Evolutionary conservation across 2,329 filamentous ascomycete genomes (phyloP).

Genomic region (Myriosclerotinia duriaeana): DNA sequence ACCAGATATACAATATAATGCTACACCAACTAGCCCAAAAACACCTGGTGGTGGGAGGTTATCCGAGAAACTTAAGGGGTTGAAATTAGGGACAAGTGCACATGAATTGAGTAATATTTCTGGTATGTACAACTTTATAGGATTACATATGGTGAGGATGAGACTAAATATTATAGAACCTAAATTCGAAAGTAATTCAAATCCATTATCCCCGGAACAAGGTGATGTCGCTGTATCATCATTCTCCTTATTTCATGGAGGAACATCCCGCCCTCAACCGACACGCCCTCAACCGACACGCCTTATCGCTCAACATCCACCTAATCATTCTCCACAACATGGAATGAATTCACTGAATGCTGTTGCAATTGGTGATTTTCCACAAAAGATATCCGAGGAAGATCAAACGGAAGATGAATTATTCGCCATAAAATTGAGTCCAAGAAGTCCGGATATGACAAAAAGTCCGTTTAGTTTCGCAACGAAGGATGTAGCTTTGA

Average conservation of each 20-base stretch:
- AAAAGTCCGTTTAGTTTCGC: slow-evolving; percentile 73
- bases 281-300: slow-evolving; percentile 38
- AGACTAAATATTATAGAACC: slow-evolving; percentile 30
- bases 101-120: slow-evolving; percentile 57
- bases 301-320: slow-evolving; percentile 39
- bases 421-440: slow-evolving; percentile 84
- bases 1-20: slow-evolving; percentile 40
- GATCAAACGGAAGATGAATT: slow-evolving; percentile 71
- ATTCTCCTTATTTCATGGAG: slow-evolving; percentile 59
- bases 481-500: slow-evolving; percentile 37
- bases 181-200: slow-evolving; percentile 32
- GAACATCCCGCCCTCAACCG: slow-evolving; percentile 38
- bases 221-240: slow-evolving; percentile 63
- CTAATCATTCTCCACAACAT: slow-evolving; percentile 29
- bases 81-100: slow-evolving; percentile 74
- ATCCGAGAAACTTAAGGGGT: slow-evolving; percentile 74
- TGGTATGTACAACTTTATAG: slow-evolving; percentile 46
- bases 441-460: slow-evolving; percentile 80
- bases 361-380: slow-evolving; percentile 41
- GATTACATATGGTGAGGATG: neutral
- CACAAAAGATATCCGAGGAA: slow-evolving; percentile 39
- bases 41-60: slow-evolving; percentile 67
- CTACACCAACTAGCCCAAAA: slow-evolving; percentile 55
- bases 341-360: slow-evolving; percentile 41
- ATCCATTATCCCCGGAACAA: slow-evolving; percentile 57